Conservation (phyloP, 495 filamentous ascomycete species). For the Endocarpon pusillum region DNA sequence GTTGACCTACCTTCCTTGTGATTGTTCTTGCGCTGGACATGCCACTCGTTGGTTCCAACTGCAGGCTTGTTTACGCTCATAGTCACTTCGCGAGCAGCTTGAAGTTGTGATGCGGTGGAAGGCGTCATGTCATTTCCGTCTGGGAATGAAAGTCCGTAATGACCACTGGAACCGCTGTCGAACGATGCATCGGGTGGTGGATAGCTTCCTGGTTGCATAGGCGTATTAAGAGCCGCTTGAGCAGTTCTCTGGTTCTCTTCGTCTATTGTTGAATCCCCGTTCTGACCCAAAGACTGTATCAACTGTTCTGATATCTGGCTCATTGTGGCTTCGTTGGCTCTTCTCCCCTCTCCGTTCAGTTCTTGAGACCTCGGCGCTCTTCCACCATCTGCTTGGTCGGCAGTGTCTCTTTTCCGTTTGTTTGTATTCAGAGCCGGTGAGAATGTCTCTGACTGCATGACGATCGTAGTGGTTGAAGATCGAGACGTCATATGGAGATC, state of each 20-base stretch:
- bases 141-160: conserved; percentile 25
- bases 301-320: conserved; percentile 19
- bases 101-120: conserved; percentile 28
- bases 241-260: conserved; percentile 31
- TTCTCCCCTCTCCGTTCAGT: neutral
- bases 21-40: conserved; percentile 91
- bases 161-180: conserved; percentile 22
- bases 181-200: conserved; percentile 25
- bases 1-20: conserved; percentile 81
- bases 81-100: conserved; percentile 29
- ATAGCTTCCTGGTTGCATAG: conserved; percentile 28
- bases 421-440: no score
- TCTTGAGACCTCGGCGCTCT: neutral
- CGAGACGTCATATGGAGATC: no score
- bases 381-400: conserved; percentile 12
- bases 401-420: conserved; percentile 30
- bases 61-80: conserved; percentile 53
- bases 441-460: no score
- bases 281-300: conserved; percentile 31
- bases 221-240: conserved; percentile 29
- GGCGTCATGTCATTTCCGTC: conserved; percentile 28
- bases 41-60: conserved; percentile 94
- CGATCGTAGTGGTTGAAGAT: no score
- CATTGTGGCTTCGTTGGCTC: neutral
- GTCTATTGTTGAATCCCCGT: conserved; percentile 19